These are phyloP conservation scores for Salix arbutifolia DNA, from an alignment of 345 rosid species.

Conservation along the genomic window DNA sequence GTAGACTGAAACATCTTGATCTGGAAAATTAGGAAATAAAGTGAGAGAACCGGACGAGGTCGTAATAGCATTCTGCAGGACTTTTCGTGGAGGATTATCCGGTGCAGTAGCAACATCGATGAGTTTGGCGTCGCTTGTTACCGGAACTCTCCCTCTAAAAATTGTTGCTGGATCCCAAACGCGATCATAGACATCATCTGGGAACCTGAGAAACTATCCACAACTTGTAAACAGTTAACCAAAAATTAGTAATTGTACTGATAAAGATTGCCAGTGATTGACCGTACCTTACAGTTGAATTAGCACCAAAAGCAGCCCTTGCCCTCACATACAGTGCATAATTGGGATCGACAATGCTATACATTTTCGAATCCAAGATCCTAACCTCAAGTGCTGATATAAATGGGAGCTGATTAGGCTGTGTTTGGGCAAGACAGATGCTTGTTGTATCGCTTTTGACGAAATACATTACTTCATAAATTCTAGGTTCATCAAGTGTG, in stretches of 20 bases:
- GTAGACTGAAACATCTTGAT: conserved; percentile 9
- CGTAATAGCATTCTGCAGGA: conserved; percentile 34
- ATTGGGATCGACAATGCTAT: background rate
- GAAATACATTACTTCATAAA: conserved; percentile 13
- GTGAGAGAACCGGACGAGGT: conserved; percentile 5
- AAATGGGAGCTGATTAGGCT: conserved; percentile 25
- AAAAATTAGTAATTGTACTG: no score
- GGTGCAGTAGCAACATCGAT: conserved; percentile 4
- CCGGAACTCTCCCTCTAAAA: conserved; percentile 5
- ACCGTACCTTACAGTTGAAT: background rate
- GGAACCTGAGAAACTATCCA: conserved; percentile 12
- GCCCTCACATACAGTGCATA: conserved; percentile 6
- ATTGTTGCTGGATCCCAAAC: conserved; percentile 33
- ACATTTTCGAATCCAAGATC: conserved; percentile 17
- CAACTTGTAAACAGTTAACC: no score
- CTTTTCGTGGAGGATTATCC: conserved; percentile 36
- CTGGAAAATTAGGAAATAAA: conserved; percentile 16
- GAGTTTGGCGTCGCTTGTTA: conserved; percentile 11
- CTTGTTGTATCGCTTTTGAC: conserved; percentile 8
- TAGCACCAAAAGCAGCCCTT: conserved; percentile 13
- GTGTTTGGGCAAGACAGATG: conserved; percentile 28
- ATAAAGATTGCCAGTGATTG: background rate
- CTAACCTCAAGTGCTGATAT: conserved; percentile 27
- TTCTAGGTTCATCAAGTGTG: background rate
- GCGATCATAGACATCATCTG: conserved; percentile 33